A percentile compares a stretch with the other conserved stretches of the same genome.
Evolutionary conservation across 1,284 basidiomycete genomes (phyloP).

Genomic region (Ganoderma resinaceum): DNA sequence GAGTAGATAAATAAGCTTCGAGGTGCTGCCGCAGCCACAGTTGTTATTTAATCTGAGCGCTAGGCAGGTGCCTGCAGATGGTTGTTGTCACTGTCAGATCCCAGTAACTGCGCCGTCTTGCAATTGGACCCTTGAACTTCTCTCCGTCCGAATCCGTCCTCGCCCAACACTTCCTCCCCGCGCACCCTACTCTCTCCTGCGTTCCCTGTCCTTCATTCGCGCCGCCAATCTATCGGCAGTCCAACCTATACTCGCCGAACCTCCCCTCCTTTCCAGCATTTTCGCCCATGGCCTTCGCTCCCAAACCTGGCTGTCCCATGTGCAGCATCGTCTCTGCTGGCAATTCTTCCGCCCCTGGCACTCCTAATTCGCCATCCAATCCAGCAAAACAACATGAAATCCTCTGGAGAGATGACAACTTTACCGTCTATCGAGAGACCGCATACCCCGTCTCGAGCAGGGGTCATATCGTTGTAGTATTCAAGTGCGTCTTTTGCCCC

Average conservation of each 20-base stretch:
- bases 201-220: neutral
- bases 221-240: neutral
- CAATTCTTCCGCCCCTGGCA: constrained; percentile 45
- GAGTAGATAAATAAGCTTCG: neutral
- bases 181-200: neutral
- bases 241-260: constrained; percentile 3
- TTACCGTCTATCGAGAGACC: constrained; percentile 74
- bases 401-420: constrained; percentile 77
- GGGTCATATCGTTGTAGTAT: constrained; percentile 73
- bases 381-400: constrained; percentile 59
- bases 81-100: neutral
- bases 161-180: neutral
- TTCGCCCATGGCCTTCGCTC: constrained; percentile 58
- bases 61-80: neutral
- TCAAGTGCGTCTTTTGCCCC: constrained; percentile 69
- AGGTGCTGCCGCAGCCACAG: neutral
- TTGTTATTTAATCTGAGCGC: neutral
- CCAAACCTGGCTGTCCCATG: constrained; percentile 75
- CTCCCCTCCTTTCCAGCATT: constrained; percentile 7
- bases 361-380: constrained; percentile 53
- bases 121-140: neutral
- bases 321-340: constrained; percentile 74
- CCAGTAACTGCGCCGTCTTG: neutral
- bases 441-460: constrained; percentile 71
- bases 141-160: neutral